A percentile compares a stretch with the other conserved stretches of the same genome.
Conservation (phyloP, 768 basidiomycete genomes). For the Cystofilobasidium macerans region DNA sequence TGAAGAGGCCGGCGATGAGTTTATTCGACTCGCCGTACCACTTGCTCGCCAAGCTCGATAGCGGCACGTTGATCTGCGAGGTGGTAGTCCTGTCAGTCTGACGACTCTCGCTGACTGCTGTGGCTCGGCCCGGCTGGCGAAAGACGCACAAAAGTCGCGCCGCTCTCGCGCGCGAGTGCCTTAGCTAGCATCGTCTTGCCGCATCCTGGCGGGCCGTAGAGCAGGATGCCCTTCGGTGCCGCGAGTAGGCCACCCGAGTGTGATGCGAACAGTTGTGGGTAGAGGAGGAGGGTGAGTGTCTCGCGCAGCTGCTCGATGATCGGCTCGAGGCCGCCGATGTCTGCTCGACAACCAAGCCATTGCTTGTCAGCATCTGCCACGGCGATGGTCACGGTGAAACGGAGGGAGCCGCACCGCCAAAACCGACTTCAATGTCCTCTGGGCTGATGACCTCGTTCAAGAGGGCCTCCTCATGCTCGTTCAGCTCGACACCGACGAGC, state of each 20-base stretch:
- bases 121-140: neutral
- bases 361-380: neutral
- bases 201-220: slow-evolving; percentile 94
- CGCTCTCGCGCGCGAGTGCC: slow-evolving; percentile 91
- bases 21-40: slow-evolving; percentile 91
- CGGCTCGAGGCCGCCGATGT: slow-evolving; percentile 85
- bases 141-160: slow-evolving; percentile 63
- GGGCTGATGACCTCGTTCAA: slow-evolving; percentile 88
- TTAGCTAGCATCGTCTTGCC: slow-evolving; percentile 99
- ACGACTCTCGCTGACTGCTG: neutral
- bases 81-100: neutral
- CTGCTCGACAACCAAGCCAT: slow-evolving; percentile 37
- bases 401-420: slow-evolving; percentile 48
- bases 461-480: slow-evolving; percentile 89
- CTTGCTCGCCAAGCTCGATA: slow-evolving; percentile 31
- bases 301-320: slow-evolving; percentile 84
- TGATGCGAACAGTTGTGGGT: slow-evolving; percentile 73
- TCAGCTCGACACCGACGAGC: slow-evolving; percentile 54
- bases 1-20: slow-evolving; percentile 86
- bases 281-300: slow-evolving; percentile 80
- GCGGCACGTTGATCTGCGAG: slow-evolving; percentile 21
- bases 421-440: slow-evolving; percentile 68
- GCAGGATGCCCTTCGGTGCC: slow-evolving; percentile 88
- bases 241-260: slow-evolving; percentile 61
- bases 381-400: neutral